phyloP scores from a whole-genome alignment of 1,139 yeast genomes.

The Suhomyces yuchorum region DNA sequence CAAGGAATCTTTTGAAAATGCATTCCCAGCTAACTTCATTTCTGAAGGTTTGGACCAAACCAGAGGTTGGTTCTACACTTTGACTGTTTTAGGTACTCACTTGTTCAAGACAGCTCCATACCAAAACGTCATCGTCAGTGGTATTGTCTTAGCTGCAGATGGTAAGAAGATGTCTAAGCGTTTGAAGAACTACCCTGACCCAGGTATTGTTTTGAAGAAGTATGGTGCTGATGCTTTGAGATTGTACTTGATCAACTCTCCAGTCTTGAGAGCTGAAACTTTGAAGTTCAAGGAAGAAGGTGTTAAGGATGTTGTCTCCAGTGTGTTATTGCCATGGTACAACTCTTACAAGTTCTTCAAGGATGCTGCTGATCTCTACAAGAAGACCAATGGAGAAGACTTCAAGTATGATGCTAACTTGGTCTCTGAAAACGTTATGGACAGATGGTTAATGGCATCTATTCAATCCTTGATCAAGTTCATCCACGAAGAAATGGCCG shows the following conservation, averaged over 20 bases:
- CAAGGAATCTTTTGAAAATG: constrained; percentile 62
- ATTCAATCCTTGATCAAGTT: constrained; percentile 84
- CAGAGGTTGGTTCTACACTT: constrained; percentile 99
- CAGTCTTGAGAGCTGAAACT: constrained; percentile 95
- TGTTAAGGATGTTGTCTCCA: constrained; percentile 94
- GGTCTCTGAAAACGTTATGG: constrained; percentile 87
- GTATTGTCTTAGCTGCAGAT: constrained; percentile 95
- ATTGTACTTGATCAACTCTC: constrained; percentile 93
- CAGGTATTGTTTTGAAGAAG: constrained; percentile 72
- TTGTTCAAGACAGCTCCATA: constrained; percentile 90
- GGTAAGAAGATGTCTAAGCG: constrained; percentile 99
- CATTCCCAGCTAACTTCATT: constrained; percentile 96
- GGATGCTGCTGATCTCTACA: constrained; percentile 84
- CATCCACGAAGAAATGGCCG: constrained; percentile 87
- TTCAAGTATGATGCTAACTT: constrained; percentile 71
- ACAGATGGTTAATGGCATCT: constrained; percentile 93
- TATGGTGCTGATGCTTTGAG: constrained; percentile 99
- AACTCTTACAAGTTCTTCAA: constrained; percentile 95
- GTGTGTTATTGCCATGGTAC: constrained; percentile 97
- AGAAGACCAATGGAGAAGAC: constrained; percentile 70
- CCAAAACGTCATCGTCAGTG: constrained; percentile 92
- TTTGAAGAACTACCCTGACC: constrained; percentile 97
- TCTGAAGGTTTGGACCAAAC: constrained; percentile 99
- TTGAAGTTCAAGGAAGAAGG: constrained; percentile 98
- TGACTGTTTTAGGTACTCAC: constrained; percentile 94